Evolutionary conservation across 345 rosid species (phyloP).

Genomic region (Erysimum cheiranthoides): DNA sequence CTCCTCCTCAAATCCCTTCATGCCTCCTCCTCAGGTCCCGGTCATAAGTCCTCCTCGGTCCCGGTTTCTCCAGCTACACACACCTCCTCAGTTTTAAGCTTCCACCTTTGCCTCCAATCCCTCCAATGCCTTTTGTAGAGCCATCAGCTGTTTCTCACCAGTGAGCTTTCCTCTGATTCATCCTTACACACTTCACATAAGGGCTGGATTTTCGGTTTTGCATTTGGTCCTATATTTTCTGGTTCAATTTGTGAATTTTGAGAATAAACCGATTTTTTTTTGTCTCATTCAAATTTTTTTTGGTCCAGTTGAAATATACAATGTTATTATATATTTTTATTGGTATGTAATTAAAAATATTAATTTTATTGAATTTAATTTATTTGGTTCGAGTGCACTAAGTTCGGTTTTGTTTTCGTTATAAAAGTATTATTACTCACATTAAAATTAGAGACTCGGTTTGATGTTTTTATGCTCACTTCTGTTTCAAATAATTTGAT

Average conservation of each 20-base stretch:
- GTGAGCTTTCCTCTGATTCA: slow-evolving; percentile 53
- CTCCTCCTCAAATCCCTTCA: slow-evolving; percentile 12
- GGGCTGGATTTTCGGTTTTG: not conserved
- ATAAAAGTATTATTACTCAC: no score
- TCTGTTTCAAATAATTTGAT: no score
- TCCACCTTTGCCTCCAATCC: slow-evolving; percentile 63
- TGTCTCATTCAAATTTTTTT: no score
- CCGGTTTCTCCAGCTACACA: slow-evolving; percentile 10
- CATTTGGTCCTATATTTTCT: not conserved
- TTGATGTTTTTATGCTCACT: slow-evolving; percentile 5
- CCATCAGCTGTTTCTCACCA: slow-evolving; percentile 80
- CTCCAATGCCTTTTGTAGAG: slow-evolving; percentile 64
- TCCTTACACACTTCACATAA: not conserved
- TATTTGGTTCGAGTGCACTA: no score
- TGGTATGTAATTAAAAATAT: no score
- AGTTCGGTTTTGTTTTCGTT: no score
- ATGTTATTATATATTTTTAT: no score
- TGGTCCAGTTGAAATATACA: no score
- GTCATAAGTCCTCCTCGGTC: no score
- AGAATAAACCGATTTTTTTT: no score
- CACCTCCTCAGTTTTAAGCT: slow-evolving; percentile 59
- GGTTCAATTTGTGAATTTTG: not conserved
- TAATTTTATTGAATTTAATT: no score
- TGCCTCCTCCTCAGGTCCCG: no score
- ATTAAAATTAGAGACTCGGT: not conserved